Evolutionary conservation across 495 filamentous ascomycete genomes (phyloP).

Genomic region (Aspergillus sclerotioniger): DNA sequence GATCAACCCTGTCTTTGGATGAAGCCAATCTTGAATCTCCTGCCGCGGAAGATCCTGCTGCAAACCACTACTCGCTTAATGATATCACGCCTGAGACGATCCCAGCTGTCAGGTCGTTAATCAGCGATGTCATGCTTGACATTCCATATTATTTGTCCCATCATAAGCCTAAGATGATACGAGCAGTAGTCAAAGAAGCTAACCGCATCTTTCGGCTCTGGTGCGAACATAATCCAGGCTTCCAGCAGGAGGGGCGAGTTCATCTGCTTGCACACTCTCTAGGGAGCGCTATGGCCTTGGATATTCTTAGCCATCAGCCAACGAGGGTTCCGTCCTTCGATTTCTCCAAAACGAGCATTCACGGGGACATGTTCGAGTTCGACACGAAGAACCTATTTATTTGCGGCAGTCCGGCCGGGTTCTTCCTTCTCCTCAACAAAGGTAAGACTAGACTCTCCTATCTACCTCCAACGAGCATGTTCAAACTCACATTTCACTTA

Average conservation of each 20-base stretch:
- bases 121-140: constrained; percentile 96
- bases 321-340: constrained; percentile 60
- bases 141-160: constrained; percentile 96
- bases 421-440: constrained; percentile 88
- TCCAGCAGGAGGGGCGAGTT: constrained; percentile 75
- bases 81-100: constrained; percentile 93
- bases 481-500: constrained; percentile 16
- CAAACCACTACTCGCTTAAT: constrained; percentile 71
- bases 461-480: not conserved
- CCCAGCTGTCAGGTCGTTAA: constrained; percentile 81
- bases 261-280: constrained; percentile 93
- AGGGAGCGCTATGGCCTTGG: constrained; percentile 88
- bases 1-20: constrained; percentile 79
- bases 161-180: constrained; percentile 92
- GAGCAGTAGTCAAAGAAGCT: constrained; percentile 84
- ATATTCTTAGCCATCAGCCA: constrained; percentile 87
- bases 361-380: constrained; percentile 76
- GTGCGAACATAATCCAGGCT: constrained; percentile 88
- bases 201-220: constrained; percentile 92
- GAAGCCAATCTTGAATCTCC: constrained; percentile 57
- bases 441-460: constrained; percentile 30
- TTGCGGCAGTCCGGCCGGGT: constrained; percentile 87
- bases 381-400: constrained; percentile 87
- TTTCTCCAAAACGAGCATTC: constrained; percentile 45
- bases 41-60: constrained; percentile 45